Evolutionary conservation across 768 basidiomycete genomes (phyloP).

Genomic region (Mycena filopes): DNA sequence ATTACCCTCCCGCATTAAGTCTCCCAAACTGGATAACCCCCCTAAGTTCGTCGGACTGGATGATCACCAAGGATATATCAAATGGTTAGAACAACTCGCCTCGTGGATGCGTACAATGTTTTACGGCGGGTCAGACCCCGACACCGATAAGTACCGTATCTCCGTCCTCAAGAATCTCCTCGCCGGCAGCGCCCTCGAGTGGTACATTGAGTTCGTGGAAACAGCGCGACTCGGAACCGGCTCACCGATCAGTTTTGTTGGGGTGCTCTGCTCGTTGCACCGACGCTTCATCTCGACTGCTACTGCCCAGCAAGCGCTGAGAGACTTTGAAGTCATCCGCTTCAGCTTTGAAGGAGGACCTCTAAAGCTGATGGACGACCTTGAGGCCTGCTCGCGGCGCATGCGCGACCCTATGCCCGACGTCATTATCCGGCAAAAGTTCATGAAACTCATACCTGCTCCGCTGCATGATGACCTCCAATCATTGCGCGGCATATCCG

Average conservation of each 20-base stretch:
- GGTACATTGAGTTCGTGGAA: not conserved
- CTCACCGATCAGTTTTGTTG: not conserved
- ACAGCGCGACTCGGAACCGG: too few relatives aligned
- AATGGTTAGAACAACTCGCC: not conserved
- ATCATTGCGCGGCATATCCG: not conserved
- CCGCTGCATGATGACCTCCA: not conserved
- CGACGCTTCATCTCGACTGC: slow-evolving; percentile 6
- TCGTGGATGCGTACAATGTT: not conserved
- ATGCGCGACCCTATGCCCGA: not conserved
- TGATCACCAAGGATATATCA: not conserved
- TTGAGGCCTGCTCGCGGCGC: not conserved
- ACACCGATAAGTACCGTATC: not conserved
- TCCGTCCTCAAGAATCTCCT: not conserved
- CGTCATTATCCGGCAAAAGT: not conserved
- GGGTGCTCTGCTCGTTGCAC: not conserved
- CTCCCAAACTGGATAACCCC: not conserved
- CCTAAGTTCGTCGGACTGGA: not conserved
- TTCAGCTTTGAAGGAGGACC: not conserved
- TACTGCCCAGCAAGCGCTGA: not conserved
- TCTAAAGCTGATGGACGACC: slow-evolving; percentile 1
- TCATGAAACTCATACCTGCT: not conserved
- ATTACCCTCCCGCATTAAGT: not conserved
- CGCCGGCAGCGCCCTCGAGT: not conserved
- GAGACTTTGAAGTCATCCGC: not conserved
- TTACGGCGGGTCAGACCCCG: not conserved